These are phyloP conservation scores for Boechera retrofracta DNA, from an alignment of 345 rosid species.

Conservation along the genomic window DNA sequence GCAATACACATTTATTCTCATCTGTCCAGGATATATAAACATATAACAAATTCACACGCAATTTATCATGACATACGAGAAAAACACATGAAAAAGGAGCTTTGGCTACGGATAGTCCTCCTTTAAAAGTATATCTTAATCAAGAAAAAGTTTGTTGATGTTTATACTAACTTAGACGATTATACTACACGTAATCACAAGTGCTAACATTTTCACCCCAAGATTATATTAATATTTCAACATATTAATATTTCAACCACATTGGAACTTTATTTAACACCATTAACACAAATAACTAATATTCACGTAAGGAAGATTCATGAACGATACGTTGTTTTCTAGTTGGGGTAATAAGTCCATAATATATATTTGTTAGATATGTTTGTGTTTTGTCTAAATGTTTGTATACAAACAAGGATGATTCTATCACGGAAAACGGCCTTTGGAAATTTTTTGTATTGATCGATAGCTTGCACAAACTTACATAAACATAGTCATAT, in stretches of 20 bases:
- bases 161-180: slow-evolving; percentile 33
- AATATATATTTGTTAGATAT: neutral
- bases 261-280: slow-evolving; percentile 1
- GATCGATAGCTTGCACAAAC: neutral
- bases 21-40: slow-evolving; percentile 17
- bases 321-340: slow-evolving; percentile 33
- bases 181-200: slow-evolving; percentile 32
- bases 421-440: neutral
- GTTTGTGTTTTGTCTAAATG: neutral
- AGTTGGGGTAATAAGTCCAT: slow-evolving; percentile 13
- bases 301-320: slow-evolving; percentile 26
- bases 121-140: slow-evolving; percentile 22
- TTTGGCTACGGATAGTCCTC: slow-evolving; percentile 36
- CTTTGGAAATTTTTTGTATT: neutral
- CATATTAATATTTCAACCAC: neutral
- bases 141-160: slow-evolving; percentile 40
- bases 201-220: slow-evolving; percentile 27
- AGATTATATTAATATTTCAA: slow-evolving; percentile 5
- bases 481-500: neutral
- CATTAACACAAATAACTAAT: slow-evolving; percentile 24
- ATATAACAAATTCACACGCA: slow-evolving; percentile 24
- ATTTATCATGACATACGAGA: slow-evolving; percentile 27
- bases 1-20: slow-evolving; percentile 12
- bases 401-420: slow-evolving; percentile 19
- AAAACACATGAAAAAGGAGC: slow-evolving; percentile 40